These are phyloP conservation scores for Atalantia buxifolia DNA, from an alignment of 345 rosid species.

Conservation along the genomic window DNA sequence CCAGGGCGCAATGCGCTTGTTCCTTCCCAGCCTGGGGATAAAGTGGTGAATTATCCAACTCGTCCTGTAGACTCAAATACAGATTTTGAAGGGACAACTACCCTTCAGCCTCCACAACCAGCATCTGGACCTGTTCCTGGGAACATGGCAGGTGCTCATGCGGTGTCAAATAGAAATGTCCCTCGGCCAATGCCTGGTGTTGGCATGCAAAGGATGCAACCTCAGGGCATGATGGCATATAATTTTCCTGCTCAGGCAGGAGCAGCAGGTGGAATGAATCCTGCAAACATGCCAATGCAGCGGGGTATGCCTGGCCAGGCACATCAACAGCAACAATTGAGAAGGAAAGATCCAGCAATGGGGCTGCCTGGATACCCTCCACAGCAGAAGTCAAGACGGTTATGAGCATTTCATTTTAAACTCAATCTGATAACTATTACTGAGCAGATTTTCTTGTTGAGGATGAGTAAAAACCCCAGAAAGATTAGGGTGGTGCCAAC, in stretches of 20 bases:
- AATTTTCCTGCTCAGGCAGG: conserved; percentile 61
- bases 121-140: conserved; percentile 61
- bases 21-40: conserved; percentile 77
- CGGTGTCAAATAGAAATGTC: conserved; percentile 53
- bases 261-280: conserved; percentile 74
- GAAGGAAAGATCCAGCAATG: conserved; percentile 85
- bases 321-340: conserved; percentile 72
- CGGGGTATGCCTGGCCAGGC: conserved; percentile 66
- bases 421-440: background rate
- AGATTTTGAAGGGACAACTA: conserved; percentile 92
- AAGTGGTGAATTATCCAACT: conserved; percentile 70
- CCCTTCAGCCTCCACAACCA: conserved; percentile 78
- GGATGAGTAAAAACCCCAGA: background rate
- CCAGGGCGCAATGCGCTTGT: conserved; percentile 93
- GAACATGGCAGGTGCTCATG: conserved; percentile 57
- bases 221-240: conserved; percentile 65
- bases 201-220: conserved; percentile 81
- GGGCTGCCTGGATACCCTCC: conserved; percentile 85
- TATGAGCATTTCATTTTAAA: conserved; percentile 25
- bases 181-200: conserved; percentile 66
- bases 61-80: conserved; percentile 91
- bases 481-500: background rate
- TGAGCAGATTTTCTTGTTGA: background rate
- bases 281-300: conserved; percentile 68
- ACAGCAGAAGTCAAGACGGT: conserved; percentile 81